Evolutionary conservation across 1,139 yeast genomes (phyloP).

Genomic region (Blastobotrys serpentis): DNA sequence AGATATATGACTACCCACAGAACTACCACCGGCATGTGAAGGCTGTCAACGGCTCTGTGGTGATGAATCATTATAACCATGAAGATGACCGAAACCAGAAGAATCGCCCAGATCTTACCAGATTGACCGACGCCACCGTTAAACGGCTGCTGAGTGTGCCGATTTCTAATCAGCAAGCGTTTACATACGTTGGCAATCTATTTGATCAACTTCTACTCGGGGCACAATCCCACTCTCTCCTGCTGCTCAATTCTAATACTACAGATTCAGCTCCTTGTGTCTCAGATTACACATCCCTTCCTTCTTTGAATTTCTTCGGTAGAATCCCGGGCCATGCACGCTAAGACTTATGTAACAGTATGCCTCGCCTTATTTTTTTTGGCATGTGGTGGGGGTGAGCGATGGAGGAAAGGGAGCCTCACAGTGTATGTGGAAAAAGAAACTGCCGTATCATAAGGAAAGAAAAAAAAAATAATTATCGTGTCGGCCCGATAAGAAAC

Average conservation of each 20-base stretch:
- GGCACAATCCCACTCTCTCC: neutral
- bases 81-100: neutral
- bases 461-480: neutral
- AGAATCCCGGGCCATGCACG: constrained; percentile 1
- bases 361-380: neutral
- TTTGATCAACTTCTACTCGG: constrained; percentile 3
- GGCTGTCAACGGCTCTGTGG: constrained; percentile 19
- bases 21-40: constrained; percentile 20
- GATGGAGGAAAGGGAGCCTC: neutral
- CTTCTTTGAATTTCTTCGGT: constrained; percentile 1
- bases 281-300: neutral
- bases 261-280: neutral
- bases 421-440: neutral
- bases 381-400: neutral
- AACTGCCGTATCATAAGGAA: neutral
- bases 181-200: neutral
- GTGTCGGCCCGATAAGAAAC: constrained; percentile 3
- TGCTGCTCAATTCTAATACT: neutral
- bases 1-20: constrained; percentile 13
- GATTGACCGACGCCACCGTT: constrained; percentile 4
- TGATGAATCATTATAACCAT: neutral
- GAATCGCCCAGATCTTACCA: neutral
- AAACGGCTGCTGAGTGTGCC: neutral
- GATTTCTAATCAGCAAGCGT: neutral
- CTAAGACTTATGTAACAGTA: neutral